A percentile compares a stretch with the other conserved stretches of the same genome.
These are phyloP conservation scores for Zostera marina DNA, from an alignment of 116 monocot species.

Conservation along the genomic window DNA sequence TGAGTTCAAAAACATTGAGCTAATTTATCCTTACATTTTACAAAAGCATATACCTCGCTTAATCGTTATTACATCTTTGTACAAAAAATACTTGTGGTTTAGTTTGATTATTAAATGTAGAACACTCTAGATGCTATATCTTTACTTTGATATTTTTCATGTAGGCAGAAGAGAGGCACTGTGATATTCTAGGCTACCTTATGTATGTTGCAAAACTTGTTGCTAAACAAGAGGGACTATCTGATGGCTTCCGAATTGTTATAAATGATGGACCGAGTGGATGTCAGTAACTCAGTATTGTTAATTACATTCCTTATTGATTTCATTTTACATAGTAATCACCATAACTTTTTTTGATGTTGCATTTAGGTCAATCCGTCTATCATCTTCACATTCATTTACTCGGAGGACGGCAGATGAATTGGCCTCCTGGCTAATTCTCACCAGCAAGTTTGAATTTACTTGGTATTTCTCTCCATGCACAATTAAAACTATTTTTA, in stretches of 20 bases:
- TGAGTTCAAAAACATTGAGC: too few species aligned
- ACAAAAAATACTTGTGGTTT: too few species aligned
- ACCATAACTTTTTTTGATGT: not conserved
- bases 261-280: slow-evolving; percentile 79
- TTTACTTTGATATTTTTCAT: not conserved
- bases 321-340: not conserved
- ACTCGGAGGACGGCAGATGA: slow-evolving; percentile 84
- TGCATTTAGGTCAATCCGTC: slow-evolving; percentile 64
- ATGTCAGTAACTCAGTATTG: slow-evolving; percentile 44
- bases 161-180: slow-evolving; percentile 71
- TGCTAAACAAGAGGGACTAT: slow-evolving; percentile 82
- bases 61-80: too few species aligned
- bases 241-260: slow-evolving; percentile 70
- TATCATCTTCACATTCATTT: slow-evolving; percentile 92
- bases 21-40: too few species aligned
- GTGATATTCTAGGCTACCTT: slow-evolving; percentile 62
- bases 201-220: slow-evolving; percentile 61
- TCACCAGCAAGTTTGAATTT: not conserved
- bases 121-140: not conserved
- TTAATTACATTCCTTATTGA: not conserved
- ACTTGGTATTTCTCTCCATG: not conserved
- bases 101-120: not conserved
- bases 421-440: slow-evolving; percentile 83
- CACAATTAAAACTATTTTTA: not conserved
- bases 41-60: too few species aligned